Conservation (phyloP, 345 rosid species). For the Eucalyptus virginea region DNA sequence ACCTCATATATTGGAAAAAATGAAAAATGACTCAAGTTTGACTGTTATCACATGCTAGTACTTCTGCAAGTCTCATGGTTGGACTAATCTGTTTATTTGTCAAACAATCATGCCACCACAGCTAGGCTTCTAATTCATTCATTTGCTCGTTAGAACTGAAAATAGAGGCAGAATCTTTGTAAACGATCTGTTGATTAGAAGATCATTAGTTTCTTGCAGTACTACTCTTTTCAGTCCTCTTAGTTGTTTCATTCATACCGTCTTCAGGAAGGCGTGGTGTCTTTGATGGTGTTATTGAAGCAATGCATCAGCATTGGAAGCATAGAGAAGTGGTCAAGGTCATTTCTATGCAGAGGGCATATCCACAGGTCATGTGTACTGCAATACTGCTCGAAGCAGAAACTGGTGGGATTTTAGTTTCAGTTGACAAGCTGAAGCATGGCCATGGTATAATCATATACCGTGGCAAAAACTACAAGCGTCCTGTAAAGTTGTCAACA, state of each 20-base stretch:
- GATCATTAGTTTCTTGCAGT: background rate
- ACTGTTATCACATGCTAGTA: background rate
- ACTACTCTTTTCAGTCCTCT: background rate
- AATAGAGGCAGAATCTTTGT: background rate
- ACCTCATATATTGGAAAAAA: background rate
- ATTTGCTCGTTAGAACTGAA: background rate
- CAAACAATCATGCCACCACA: background rate
- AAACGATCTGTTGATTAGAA: background rate
- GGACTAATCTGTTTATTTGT: background rate
- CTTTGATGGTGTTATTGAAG: constrained; percentile 81
- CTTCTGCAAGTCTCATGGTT: background rate
- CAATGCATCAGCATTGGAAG: constrained; percentile 91
- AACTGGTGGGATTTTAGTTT: constrained; percentile 69
- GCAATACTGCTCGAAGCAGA: constrained; percentile 65
- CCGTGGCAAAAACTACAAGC: constrained; percentile 81
- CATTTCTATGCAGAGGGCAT: constrained; percentile 60
- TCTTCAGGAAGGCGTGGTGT: constrained; percentile 74
- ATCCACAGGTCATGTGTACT: constrained; percentile 42
- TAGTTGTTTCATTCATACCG: background rate
- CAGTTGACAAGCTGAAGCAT: constrained; percentile 56
- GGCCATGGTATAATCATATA: constrained; percentile 70
- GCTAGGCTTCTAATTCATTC: background rate
- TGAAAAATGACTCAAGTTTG: background rate
- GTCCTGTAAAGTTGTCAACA: constrained; percentile 34
- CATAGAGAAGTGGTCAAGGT: constrained; percentile 75